Base-by-base conservation (phyloP, 192 early-diverging fungal species). In the Thamnidium elegans region DNA sequence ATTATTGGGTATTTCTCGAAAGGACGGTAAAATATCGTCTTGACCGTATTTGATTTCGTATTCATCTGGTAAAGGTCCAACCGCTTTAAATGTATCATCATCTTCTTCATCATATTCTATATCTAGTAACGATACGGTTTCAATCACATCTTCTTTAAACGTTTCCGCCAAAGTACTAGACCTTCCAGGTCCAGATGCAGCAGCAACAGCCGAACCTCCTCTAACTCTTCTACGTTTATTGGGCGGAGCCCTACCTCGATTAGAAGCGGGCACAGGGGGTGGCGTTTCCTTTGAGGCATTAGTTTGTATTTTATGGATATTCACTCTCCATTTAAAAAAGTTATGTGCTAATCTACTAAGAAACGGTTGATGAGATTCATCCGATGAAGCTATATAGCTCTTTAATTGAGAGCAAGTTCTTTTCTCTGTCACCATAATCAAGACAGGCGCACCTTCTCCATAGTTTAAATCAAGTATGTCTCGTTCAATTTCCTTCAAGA, bases 401-500 rank as follows among this genome's bases (percentile, higher is more conserved):
- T 73, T 72, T 39, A 93, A 62, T 65, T 94, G 89, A 0, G 71
- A 70, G 60, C 85, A 88, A 7, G 83, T 79, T 19, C 88, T 68
- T 43, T 84, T 77, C 42, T 86, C 86, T 19, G 92, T 78, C 0
- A 80, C 82, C 88, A 93, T 90, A 39, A 93, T 81, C 46, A 93
- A 62, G 2, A 92, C 75, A 7, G 82, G 76, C 14, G 83, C 81
- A 45, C 62, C 62, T 63, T 82, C 70, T 19, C 63, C 71, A 21
- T 62, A 17, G 34, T 47, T 60, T 8, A 53, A 32, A 21, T 50
- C 64, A 46, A 69, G 73, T 52, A 71, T 76, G n/a, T 90, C 88
- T 11, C 65, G 44, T 54, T 90, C 84, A n/a, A 99, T 89, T 65
- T 97, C 94, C 19, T 89, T 73, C 58, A 99, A 71, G 0, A 93